Evolutionary conservation across 2,329 filamentous ascomycete genomes (phyloP).

Genomic region (Exophiala viscosa): DNA sequence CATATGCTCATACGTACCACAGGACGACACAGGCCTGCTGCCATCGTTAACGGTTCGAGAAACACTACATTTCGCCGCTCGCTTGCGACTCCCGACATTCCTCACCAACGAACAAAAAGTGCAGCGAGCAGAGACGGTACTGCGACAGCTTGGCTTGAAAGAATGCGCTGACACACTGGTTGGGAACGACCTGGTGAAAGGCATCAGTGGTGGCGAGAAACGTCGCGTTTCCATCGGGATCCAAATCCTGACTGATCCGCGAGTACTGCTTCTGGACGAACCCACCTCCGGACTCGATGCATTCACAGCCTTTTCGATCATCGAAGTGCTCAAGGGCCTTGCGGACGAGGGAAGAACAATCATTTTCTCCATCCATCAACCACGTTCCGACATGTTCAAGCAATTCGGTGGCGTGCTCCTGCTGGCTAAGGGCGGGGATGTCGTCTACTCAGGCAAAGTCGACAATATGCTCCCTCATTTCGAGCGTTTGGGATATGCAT

Average conservation of each 20-base stretch:
- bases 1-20: constrained; percentile 76
- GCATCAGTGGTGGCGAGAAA: constrained; percentile 82
- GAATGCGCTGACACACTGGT: constrained; percentile 68
- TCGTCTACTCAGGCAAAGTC: constrained; percentile 69
- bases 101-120: constrained; percentile 57
- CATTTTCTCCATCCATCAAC: constrained; percentile 80
- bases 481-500: constrained; percentile 53
- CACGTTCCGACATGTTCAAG: constrained; percentile 72
- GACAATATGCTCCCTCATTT: constrained; percentile 61
- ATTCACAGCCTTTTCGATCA: constrained; percentile 69
- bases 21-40: constrained; percentile 76
- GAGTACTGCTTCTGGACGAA: constrained; percentile 78
- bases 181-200: constrained; percentile 77
- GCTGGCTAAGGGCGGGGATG: constrained; percentile 66
- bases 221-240: constrained; percentile 73
- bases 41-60: constrained; percentile 76
- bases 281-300: constrained; percentile 81
- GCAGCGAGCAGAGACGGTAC: constrained; percentile 62
- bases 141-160: constrained; percentile 69
- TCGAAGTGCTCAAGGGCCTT: constrained; percentile 65
- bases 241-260: constrained; percentile 75
- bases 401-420: constrained; percentile 76
- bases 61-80: constrained; percentile 73
- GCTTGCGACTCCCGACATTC: constrained; percentile 56
- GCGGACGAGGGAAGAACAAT: constrained; percentile 61